These are phyloP conservation scores for Cryptococcus wingfieldii DNA, from an alignment of 1,284 basidiomycete genomes.

Conservation along the genomic window DNA sequence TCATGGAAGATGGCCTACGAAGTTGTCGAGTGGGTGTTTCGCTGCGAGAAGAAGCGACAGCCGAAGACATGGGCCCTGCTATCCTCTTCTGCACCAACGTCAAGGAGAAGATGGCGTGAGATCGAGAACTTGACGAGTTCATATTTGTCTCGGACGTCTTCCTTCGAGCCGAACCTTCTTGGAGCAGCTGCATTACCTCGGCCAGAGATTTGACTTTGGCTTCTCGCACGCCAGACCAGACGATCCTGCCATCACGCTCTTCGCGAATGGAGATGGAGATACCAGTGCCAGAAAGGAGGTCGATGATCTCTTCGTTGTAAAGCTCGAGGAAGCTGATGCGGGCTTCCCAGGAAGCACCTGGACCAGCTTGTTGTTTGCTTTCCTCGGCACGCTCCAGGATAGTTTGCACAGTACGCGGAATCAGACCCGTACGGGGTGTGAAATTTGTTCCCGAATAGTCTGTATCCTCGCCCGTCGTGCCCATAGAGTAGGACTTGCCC, in stretches of 20 bases:
- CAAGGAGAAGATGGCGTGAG: conserved; percentile 97
- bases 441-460: conserved; percentile 67
- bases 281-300: conserved; percentile 66
- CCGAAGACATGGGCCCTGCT: background rate
- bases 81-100: conserved; percentile 69
- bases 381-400: conserved; percentile 78
- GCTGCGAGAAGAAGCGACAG: conserved; percentile 1
- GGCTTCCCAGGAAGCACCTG: conserved; percentile 58
- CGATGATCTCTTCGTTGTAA: conserved; percentile 96
- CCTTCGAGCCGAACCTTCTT: conserved; percentile 80
- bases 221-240: conserved; percentile 93
- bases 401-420: conserved; percentile 87
- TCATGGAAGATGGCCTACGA: conserved; percentile 29
- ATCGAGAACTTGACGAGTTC: conserved; percentile 96
- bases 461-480: conserved; percentile 71
- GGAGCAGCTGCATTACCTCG: conserved; percentile 90
- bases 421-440: conserved; percentile 64
- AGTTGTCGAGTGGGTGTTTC: conserved; percentile 27
- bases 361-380: conserved; percentile 67
- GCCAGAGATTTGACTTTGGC: conserved; percentile 72
- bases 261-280: conserved; percentile 93
- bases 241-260: conserved; percentile 91
- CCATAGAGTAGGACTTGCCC: conserved; percentile 96
- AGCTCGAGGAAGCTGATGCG: conserved; percentile 82
- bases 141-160: conserved; percentile 97